These are phyloP conservation scores for Blastomyces parvus DNA, from an alignment of 2,329 filamentous ascomycete species.

Conservation along the genomic window DNA sequence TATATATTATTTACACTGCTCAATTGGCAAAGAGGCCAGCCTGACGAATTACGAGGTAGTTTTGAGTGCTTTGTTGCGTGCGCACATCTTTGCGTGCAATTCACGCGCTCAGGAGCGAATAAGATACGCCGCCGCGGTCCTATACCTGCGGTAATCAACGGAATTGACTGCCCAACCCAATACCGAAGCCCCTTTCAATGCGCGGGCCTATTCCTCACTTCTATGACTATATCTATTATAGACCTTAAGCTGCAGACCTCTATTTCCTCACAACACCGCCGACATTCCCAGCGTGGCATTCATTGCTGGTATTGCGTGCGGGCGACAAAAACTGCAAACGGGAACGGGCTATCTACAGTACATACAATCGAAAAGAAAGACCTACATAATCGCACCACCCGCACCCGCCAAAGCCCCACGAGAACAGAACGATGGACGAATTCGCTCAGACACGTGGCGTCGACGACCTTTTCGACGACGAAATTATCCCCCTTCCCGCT, in stretches of 20 bases:
- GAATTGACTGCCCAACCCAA: too few relatives aligned
- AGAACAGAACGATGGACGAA: slow-evolving; percentile 29
- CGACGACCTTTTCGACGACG: slow-evolving; percentile 44
- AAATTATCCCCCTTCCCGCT: slow-evolving; percentile 38
- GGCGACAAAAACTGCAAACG: background rate
- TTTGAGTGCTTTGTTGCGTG: background rate
- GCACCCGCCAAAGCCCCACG: background rate
- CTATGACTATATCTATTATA: too few relatives aligned
- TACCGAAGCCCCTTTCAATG: too few relatives aligned
- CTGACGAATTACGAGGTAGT: background rate
- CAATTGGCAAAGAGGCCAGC: background rate
- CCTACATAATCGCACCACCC: background rate
- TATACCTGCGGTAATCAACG: too few relatives aligned
- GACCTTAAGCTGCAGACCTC: too few relatives aligned
- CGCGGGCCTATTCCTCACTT: too few relatives aligned
- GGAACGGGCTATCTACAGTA: background rate
- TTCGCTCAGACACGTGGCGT: slow-evolving; percentile 42
- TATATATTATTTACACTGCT: background rate
- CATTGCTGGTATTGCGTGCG: background rate
- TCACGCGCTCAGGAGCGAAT: too few relatives aligned
- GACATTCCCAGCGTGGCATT: background rate
- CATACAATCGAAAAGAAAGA: background rate
- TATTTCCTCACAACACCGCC: too few relatives aligned
- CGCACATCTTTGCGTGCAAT: background rate
- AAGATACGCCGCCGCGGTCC: too few relatives aligned